Evolutionary conservation across 345 rosid genomes (phyloP).

Genomic region (Gossypium mustelinum): DNA sequence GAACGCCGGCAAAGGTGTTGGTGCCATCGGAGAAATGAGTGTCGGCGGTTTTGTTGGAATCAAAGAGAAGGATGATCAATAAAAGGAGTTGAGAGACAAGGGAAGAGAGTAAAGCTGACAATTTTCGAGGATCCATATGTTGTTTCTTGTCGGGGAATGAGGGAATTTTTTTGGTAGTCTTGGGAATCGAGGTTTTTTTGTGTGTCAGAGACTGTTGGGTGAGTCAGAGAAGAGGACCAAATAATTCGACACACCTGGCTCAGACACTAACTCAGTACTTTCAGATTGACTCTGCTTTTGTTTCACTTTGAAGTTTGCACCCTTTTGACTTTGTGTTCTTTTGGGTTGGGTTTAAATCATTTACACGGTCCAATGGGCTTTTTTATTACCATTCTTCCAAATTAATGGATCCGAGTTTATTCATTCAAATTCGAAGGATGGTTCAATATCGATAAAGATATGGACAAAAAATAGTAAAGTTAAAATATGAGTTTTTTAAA

Average conservation of each 20-base stretch:
- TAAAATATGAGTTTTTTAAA: too few relatives aligned
- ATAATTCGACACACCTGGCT: conserved; percentile 20
- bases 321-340: background rate
- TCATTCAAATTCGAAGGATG: too few relatives aligned
- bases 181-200: conserved; percentile 29
- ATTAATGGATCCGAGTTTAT: too few relatives aligned
- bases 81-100: conserved; percentile 43
- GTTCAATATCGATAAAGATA: too few relatives aligned
- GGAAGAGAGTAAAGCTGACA: conserved; percentile 38
- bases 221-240: conserved; percentile 27
- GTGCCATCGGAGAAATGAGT: conserved; percentile 15
- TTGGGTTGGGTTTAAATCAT: background rate
- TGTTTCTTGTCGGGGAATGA: background rate
- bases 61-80: conserved; percentile 31
- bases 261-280: background rate
- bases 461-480: too few relatives aligned
- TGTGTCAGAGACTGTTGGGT: conserved; percentile 25
- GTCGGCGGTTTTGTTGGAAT: conserved; percentile 4
- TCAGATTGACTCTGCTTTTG: background rate
- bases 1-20: conserved; percentile 33
- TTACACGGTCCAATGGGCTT: background rate
- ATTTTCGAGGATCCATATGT: background rate
- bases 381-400: background rate
- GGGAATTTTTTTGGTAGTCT: conserved; percentile 16
- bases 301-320: background rate